Evolutionary conservation across 495 filamentous ascomycete species (phyloP), one percentile per base, ranked within the genome.

Genomic region (Oidiodendron maius): DNA sequence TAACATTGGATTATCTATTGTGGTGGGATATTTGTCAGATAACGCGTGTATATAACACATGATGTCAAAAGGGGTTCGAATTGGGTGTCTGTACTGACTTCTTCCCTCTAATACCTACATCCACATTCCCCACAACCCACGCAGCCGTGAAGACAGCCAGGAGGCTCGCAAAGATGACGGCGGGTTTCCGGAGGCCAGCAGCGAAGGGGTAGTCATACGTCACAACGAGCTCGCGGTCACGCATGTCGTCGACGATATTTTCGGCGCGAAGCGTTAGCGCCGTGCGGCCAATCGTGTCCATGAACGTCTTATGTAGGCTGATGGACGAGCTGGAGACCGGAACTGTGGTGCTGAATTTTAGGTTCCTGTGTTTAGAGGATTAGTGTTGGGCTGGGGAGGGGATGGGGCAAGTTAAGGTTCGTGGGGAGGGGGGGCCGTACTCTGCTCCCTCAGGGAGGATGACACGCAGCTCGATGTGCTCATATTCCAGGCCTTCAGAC

Each of bases 261-360:
- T 82, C 74, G 21, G 88, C 88, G 44, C 80, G 85, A 53, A 98
- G 76, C 48, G 78, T 85, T 40, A 98, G 74, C 2, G 83, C 79
- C 21, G 89, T 89, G 23, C 93, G 87, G 52, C 93, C 93, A 24
- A 88, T 63, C 1, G 94, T 98, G 66, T 98, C 93, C 75, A 98
- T 84, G 67, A 89, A 98, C 2, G 91, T 96, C 62, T 81, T 82
- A 66, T 86, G 80, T 8, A 79, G 69, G 45, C 72, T 76, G 35
- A 84, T 76, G 5, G 77, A 73, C 18, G 76, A 69, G 18, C 61
- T 56, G 16, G 71, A 48, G 3, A 82, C 32, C 1, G 84, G 84
- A 30, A 88, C 65, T 17, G 76, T 64, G 17, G 85, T 84, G 43
- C 71, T 65, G 60, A 76, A 89, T 57, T 77, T 68, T 40, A 91